Evolutionary conservation across 108 stramenopile species (phyloP), one percentile per base, ranked within the genome.

Genomic region (Cyclostephanos tholiformis): DNA sequence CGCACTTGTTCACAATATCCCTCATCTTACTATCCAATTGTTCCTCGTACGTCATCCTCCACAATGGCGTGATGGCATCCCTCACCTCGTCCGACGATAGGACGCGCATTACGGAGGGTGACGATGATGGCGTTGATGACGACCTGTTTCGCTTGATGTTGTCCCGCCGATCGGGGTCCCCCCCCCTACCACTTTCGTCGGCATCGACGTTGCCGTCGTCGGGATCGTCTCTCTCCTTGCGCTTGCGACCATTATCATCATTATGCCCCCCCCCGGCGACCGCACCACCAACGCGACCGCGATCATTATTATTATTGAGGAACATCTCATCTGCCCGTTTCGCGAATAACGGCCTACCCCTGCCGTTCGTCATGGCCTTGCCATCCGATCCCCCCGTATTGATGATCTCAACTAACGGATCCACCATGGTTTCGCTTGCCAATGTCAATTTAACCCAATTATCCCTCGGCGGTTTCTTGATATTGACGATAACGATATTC

Each of bases 1-100:
- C 82, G 64, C 87, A 91, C 25, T 88, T 80, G 38, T 84, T 81
- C 39, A 89, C 81, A 83, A 93, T 90, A 49, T 85, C 85, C 27
- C 38, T 83, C 44, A 67, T 44, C 57, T 93, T 93, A 30, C 23
- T 46, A 49, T 73, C 69, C 64, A 89, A 59, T 62, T 93, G 92
- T n/a, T 88, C 78, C 27, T 61, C 35, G 58, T 88, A 87, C 0
- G 80, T 44, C 49, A 84, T 63, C 46, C 71, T 64, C 86, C 87
- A 93, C 19, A 87, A 63, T 0, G 92, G 89, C 7, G 80, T 87
- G 12, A 91, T 69, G 17, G 75, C 83, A 63, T 90, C 83, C 5
- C 86, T 73, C 6, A 91, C 88, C 59, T 89, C 84, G 36, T 89
- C 88, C n/a, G 67, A 51, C 29, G 74, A 67, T 56, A 72, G 38